Base-by-base conservation (phyloP, 805 yeast species). In the Metschnikowia shivogae region DNA sequence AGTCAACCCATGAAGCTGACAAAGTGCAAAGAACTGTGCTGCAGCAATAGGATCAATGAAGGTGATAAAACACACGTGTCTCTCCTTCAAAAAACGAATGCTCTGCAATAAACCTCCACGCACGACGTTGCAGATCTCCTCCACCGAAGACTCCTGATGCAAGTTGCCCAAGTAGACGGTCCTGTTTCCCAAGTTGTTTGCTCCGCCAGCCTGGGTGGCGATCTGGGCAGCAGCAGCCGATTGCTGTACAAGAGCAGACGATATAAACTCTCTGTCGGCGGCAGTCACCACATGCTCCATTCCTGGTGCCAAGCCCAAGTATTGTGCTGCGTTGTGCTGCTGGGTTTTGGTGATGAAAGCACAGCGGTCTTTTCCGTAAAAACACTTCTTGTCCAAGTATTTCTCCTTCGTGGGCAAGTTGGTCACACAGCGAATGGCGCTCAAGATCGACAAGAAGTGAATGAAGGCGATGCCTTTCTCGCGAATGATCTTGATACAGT, bases 151-250 rank as follows among this genome's bases (percentile, higher is more conserved):
- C 48, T 86, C 95, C 43, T 86, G 89, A 53, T 92, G 97, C 52
- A 93, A 74, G 59, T 85, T 86, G 24, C 97, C 97, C 52, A 92
- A 72, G 61, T 89, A 92, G 32, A 92, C 90, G 0, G 97, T 90
- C 63, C 99, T 76, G 62, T 92, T 92, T 36, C 98, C 98, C 53
- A 89, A 73, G 61, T 92, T 92, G 46, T 82, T 81, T 22, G 92
- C 87, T 20, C 97, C 97, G 11, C 97, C 97, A 2, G 96, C 95
- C 43, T 90, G 81, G 0, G 95, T 85, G 1, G 97, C 96, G 57
- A 92, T 90, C 31, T 95, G 92, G n/a, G 96, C 96, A 6, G 98
- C 97, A 1, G 97, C 97, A 32, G 95, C 95, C 12, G 95, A 82
- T 67, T 93, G 97, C 65, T 89, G 95, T 32, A 92, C 86, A 45